A percentile compares a stretch with the other conserved stretches of the same genome.
These are phyloP conservation scores for Phlebiopsis flavidoalba DNA, from an alignment of 768 basidiomycete species.

Conservation along the genomic window DNA sequence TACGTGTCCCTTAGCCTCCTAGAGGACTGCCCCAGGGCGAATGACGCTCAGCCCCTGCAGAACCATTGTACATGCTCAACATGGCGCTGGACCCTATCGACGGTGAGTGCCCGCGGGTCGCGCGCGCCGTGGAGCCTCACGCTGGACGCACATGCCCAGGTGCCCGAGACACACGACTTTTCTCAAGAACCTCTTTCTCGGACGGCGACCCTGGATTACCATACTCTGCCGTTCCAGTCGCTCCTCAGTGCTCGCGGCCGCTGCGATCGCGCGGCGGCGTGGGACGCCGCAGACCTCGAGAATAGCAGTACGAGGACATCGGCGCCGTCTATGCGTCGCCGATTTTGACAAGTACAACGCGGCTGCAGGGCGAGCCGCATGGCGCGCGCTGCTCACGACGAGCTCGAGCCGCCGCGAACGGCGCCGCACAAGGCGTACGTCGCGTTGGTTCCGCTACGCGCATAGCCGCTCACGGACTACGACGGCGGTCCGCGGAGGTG, in stretches of 20 bases:
- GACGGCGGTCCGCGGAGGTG: slow-evolving; percentile 78
- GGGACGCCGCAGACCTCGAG: slow-evolving; percentile 89
- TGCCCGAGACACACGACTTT: slow-evolving; percentile 91
- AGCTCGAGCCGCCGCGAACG: slow-evolving; percentile 85
- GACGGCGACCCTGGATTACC: slow-evolving; percentile 94
- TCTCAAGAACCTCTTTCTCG: slow-evolving; percentile 84
- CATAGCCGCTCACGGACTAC: slow-evolving; percentile 83
- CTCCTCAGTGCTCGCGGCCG: slow-evolving; percentile 84
- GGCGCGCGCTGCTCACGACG: slow-evolving; percentile 45
- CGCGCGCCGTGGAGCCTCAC: not conserved
- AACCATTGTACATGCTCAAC: slow-evolving; percentile 96
- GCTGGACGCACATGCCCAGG: slow-evolving; percentile 39
- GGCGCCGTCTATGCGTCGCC: slow-evolving; percentile 98
- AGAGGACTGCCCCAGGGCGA: not conserved
- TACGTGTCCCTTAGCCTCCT: slow-evolving; percentile 9
- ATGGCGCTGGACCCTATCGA: slow-evolving; percentile 98
- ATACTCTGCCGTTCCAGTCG: slow-evolving; percentile 88
- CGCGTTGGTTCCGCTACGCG: slow-evolving; percentile 93
- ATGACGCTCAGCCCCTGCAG: not conserved
- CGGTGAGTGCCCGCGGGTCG: slow-evolving; percentile 55
- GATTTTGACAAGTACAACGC: slow-evolving; percentile 87
- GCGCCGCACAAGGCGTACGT: slow-evolving; percentile 97
- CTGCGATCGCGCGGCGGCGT: slow-evolving; percentile 84
- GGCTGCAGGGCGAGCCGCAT: slow-evolving; percentile 81
- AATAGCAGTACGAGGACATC: slow-evolving; percentile 90